Base-by-base conservation (phyloP, 192 early-diverging fungal species). In the Linnemannia zychae region DNA sequence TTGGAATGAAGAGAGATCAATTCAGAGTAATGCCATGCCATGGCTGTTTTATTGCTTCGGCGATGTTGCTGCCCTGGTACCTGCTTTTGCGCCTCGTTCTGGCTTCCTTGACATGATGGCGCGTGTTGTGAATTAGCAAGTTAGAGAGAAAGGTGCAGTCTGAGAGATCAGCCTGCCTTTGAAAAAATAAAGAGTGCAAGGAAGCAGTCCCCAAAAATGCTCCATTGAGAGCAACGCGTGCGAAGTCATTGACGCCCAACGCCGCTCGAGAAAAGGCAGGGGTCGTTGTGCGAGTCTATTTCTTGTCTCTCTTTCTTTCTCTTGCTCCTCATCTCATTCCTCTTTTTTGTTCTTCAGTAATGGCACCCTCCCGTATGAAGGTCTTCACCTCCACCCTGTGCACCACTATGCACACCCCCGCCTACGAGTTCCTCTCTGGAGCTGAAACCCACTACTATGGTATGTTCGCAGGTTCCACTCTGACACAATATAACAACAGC, bases 371-470 rank as follows among this genome's bases (percentile, higher is more conserved):
- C 1, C 68, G 71, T 44, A 85, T 85, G 77, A 85, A 85, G 31
- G 83, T 85, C 44, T 85, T 71, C 49, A 85, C 83, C 13, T 85
- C 83, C n/a, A 63, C 68, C 36, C 48, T 85, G 60, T 85, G 83
- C 83, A 76, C 83, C 16, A 75, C 77, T 20, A 67, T 85, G 83
- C 83, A 85, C 77, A 73, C 60, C 1, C 83, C 83, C 18, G 57
- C 31, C 13, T 85, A 71, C 70, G 83, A 85, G 67, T 72, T 85
- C 47, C 77, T 85, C 22, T 74, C 57, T 11, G 83, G 83, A 18
- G 77, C 67, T 67, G 74, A 85, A 40, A 67, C 68, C 18, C 77
- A 85, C 16, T 85, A 71, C 74, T 85, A 65, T 67, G 83, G 83
- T 79, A 85, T 11, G 20, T 71, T 70, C n/a, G 13, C 50, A 78